Base-by-base conservation (phyloP, 495 filamentous ascomycete genomes). In the Penicillium antarcticum region DNA sequence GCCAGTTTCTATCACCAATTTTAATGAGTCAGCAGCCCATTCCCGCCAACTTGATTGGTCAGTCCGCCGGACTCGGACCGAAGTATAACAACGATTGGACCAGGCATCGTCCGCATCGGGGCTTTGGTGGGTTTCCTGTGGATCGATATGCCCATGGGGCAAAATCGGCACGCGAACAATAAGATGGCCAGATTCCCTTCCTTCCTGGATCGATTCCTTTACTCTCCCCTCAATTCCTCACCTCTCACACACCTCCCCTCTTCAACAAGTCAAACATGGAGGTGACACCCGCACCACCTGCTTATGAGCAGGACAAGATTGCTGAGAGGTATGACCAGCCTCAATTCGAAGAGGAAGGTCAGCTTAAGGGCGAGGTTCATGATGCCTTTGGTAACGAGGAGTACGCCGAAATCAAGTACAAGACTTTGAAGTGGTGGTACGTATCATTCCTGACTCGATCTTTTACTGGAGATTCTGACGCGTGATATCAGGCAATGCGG, bases 361-460 rank as follows among this genome's bases (percentile, higher is more conserved):
- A 67, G 46, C 60, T 76, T 4, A 65, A 71, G 58, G 62, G 62
- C 14, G 59, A 62, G 38, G 60, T 63, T 7, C 47, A 52, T 6
- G 66, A 75, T 58, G 68, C 75, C 7, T 76, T 77, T 46, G 73
- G 71, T 33, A 66, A 75, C 38, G 74, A 76, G 53, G 66, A 65
- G 26, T 65, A 63, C 33, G 69, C 68, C 5, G 73, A 73, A 45
- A 67, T 74, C 56, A 74, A 75, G 54, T 77, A 77, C 51, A 73
- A 70, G 58, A 76, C 72, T 8, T 50, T 78, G 58, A 65, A 65
- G 54, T 78, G 75, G 73, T 78, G 75, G 73, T 71, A 63, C 46
- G 67, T 67, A 40, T 42, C 14, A 3, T 35, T n/a, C 9, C 24
- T 1, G 4, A 13, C 23, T 6, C 5, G 37, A 2, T 33, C 2